phyloP scores from a whole-genome alignment of 768 basidiomycete genomes.

The Xerocomellus intermedius region DNA sequence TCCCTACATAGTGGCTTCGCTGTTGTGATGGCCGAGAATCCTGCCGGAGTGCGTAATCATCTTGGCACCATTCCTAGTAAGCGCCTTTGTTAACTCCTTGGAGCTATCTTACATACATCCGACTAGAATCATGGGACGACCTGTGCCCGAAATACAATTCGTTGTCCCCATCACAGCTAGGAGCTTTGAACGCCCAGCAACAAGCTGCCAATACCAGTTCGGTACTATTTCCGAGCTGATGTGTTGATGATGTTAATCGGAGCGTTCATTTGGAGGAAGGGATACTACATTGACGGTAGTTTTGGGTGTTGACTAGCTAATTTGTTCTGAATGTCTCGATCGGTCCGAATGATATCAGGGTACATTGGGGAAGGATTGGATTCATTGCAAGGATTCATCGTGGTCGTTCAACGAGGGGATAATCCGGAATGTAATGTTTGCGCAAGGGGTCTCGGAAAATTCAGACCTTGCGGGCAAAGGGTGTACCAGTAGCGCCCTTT shows the following conservation, averaged over 20 bases:
- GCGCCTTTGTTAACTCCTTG: background rate
- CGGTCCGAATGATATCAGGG: no score
- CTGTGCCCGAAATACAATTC: constrained; percentile 26
- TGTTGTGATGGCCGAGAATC: constrained; percentile 28
- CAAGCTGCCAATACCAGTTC: constrained; percentile 22
- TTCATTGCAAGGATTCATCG: no score
- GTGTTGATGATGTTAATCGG: background rate
- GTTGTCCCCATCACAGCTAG: constrained; percentile 18
- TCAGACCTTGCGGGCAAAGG: no score
- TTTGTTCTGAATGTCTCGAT: background rate
- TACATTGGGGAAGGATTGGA: no score
- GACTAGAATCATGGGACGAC: constrained; percentile 24
- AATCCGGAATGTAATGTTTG: no score
- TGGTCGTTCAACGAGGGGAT: no score
- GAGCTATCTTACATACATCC: background rate
- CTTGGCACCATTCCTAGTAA: constrained; percentile 16
- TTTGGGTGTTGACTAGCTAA: background rate
- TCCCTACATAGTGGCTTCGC: constrained; percentile 23
- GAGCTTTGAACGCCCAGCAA: constrained; percentile 15
- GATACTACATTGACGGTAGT: background rate
- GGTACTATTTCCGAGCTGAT: constrained; percentile 14
- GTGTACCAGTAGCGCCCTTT: no score
- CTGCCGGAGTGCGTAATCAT: constrained; percentile 11
- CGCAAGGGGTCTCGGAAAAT: no score
- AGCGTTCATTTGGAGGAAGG: background rate